A percentile compares a stretch with the other conserved stretches of the same genome.
phyloP scores from a whole-genome alignment of 176 grass and related monocot genomes.

The Tillandsia fasciculata region DNA sequence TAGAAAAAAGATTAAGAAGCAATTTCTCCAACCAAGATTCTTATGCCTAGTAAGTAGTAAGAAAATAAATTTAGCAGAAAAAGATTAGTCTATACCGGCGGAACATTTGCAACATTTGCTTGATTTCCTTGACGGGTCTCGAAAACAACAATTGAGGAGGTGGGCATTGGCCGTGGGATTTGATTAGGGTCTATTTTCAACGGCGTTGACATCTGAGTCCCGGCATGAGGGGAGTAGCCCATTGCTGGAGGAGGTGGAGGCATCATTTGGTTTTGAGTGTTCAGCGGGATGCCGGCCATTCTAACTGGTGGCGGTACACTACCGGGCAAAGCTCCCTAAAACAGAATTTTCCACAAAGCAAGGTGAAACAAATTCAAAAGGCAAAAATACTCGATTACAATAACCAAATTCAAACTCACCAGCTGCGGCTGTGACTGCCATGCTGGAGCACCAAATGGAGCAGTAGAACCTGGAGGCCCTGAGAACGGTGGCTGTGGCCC shows the following conservation, averaged over 20 bases:
- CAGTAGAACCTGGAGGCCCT: conserved; percentile 20
- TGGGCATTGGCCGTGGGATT: conserved; percentile 64
- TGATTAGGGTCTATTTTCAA: conserved; percentile 91
- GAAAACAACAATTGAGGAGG: conserved; percentile 44
- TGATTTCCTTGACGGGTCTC: conserved; percentile 75
- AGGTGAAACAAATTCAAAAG: conserved; percentile 10
- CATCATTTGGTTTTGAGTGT: conserved; percentile 42
- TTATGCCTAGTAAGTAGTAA: background rate
- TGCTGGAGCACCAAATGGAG: conserved; percentile 32
- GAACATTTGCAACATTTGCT: conserved; percentile 47
- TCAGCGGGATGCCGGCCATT: conserved; percentile 35
- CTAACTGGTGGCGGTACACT: conserved; percentile 27
- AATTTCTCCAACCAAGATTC: background rate
- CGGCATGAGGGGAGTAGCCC: conserved; percentile 56
- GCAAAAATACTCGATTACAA: background rate
- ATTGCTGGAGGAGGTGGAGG: conserved; percentile 33
- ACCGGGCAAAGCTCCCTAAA: conserved; percentile 30
- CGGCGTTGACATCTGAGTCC: conserved; percentile 48
- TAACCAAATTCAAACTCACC: conserved; percentile 13
- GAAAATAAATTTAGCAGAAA: background rate
- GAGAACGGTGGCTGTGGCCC: conserved; percentile 11
- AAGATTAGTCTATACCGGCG: conserved; percentile 43
- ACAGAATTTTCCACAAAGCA: too few species aligned
- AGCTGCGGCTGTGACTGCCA: conserved; percentile 22
- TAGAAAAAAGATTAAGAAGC: background rate